Percentiles rank a stretch among this genome's conserved stretches.
Evolutionary conservation across 306 rosid genomes (phyloP).

Genomic region (Quercus alba): DNA sequence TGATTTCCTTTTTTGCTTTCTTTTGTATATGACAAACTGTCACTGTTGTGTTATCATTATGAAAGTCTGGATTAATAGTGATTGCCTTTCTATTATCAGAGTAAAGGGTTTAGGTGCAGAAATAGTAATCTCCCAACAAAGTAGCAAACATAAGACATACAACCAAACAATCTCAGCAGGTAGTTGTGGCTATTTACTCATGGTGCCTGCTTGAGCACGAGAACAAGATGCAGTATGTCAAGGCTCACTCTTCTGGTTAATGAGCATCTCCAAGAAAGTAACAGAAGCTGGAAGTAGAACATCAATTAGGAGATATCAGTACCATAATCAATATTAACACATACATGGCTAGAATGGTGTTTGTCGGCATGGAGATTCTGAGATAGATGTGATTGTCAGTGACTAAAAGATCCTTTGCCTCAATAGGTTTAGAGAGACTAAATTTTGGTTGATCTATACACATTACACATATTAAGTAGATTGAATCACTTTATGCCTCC

Average conservation of each 20-base stretch:
- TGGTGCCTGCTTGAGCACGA: not conserved
- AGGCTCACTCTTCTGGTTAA: too few species aligned
- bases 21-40: too few species aligned
- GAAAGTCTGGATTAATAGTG: not conserved
- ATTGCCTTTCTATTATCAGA: slow-evolving; percentile 10
- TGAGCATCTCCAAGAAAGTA: too few species aligned
- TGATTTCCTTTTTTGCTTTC: too few species aligned
- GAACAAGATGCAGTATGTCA: too few species aligned
- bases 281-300: too few species aligned
- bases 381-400: too few species aligned
- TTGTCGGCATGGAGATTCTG: too few species aligned
- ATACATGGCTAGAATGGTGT: too few species aligned
- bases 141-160: not conserved
- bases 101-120: not conserved
- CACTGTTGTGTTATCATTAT: not conserved
- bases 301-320: too few species aligned
- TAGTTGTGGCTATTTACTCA: not conserved
- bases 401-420: too few species aligned
- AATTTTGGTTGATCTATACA: not conserved
- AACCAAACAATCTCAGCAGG: not conserved
- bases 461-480: not conserved
- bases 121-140: not conserved
- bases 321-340: too few species aligned
- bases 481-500: not conserved
- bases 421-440: not conserved